Conservation (phyloP, 176 grass and related monocot species). For the Bonia amplexicaulis region DNA sequence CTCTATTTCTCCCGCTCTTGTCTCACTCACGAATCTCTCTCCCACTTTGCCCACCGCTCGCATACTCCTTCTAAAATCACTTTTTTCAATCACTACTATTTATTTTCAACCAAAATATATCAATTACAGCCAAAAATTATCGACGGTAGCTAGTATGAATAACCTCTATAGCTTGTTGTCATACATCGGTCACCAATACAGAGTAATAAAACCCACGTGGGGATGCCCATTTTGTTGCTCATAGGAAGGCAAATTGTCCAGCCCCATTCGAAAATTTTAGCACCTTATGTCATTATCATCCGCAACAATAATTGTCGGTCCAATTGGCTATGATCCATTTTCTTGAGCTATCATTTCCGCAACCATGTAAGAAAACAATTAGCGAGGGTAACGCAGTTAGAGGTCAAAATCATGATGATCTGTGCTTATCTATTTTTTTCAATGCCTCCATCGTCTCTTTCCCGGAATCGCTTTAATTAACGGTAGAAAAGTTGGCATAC, state of each 20-base stretch:
- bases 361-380: not conserved
- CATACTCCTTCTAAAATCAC: too few relatives aligned
- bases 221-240: not conserved
- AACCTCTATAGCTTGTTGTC: too few relatives aligned
- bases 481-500: not conserved
- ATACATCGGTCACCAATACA: not conserved
- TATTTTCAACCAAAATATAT: too few relatives aligned
- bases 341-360: not conserved
- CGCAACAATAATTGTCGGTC: not conserved
- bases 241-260: not conserved
- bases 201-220: not conserved
- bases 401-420: slow-evolving; percentile 12
- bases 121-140: too few relatives aligned
- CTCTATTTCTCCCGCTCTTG: too few relatives aligned
- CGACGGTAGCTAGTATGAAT: too few relatives aligned
- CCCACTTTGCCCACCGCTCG: too few relatives aligned
- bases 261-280: not conserved
- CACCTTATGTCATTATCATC: not conserved
- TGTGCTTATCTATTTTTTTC: not conserved
- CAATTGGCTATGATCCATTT: not conserved
- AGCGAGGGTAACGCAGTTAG: not conserved
- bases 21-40: too few relatives aligned
- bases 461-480: not conserved
- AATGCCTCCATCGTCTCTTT: not conserved
- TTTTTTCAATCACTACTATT: too few relatives aligned